Evolutionary conservation across 768 basidiomycete species (phyloP).

Genomic region (Kwoniella europaea): DNA sequence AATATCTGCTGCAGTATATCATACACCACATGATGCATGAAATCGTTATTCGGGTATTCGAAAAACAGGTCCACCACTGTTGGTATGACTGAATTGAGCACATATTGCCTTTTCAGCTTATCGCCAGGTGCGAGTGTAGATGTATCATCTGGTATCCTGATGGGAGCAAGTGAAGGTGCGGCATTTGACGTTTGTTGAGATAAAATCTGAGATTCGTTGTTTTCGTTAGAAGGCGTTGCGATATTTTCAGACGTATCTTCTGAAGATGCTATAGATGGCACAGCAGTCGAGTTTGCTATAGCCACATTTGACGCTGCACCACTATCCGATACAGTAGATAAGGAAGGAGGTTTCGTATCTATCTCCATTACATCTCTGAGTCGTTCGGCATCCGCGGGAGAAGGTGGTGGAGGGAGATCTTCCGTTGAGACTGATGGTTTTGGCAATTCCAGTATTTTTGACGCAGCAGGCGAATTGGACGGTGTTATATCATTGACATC

Average conservation of each 20-base stretch:
- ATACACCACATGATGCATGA: slow-evolving; percentile 93
- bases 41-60: slow-evolving; percentile 96
- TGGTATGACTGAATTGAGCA: slow-evolving; percentile 73
- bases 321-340: slow-evolving; percentile 37
- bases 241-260: slow-evolving; percentile 1
- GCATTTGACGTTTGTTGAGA: not conserved
- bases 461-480: slow-evolving; percentile 29
- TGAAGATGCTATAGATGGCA: slow-evolving; percentile 40
- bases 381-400: slow-evolving; percentile 41
- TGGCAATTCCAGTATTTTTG: slow-evolving; percentile 8
- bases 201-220: too few relatives aligned
- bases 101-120: slow-evolving; percentile 74
- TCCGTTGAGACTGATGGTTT: not conserved
- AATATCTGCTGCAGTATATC: slow-evolving; percentile 94
- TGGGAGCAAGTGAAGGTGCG: slow-evolving; percentile 2
- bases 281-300: slow-evolving; percentile 41
- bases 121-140: slow-evolving; percentile 65
- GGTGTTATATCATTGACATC: slow-evolving; percentile 37
- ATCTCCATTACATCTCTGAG: slow-evolving; percentile 46
- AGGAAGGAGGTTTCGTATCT: slow-evolving; percentile 29
- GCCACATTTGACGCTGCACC: slow-evolving; percentile 45
- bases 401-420: slow-evolving; percentile 45
- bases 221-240: not conserved
- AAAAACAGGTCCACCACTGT: slow-evolving; percentile 90
- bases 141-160: slow-evolving; percentile 4